Base-by-base conservation (phyloP, 2,329 filamentous ascomycete genomes). In the Cladosporium austrohemisphaericum region DNA sequence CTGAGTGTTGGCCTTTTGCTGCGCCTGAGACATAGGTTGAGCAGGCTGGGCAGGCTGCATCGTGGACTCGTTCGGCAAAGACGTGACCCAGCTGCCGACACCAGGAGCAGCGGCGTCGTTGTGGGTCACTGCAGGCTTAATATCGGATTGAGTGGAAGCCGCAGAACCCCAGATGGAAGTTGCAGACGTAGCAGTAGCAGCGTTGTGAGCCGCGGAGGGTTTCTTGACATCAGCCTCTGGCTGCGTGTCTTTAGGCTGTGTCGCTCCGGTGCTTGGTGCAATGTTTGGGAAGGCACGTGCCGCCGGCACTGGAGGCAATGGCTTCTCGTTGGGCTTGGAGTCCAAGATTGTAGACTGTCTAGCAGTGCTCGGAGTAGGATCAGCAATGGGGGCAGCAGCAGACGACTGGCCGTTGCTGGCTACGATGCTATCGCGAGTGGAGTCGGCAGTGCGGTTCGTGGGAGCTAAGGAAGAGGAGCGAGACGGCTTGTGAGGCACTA, bases 301-400 rank as follows among this genome's bases (percentile, higher is more conserved):
- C 9, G 38, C 38, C 6, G 47, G 47, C 4, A 43, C 18, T 8
- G 47, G 47, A 20, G 47, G 47, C 8, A 50, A 29, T 19, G 47
- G 47, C 47, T 50, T 44, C 26, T 29, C 10, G 26, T 41, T 37
- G 35, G n/a, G n/a, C n/a, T n/a, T n/a, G n/a, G n/a, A n/a, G n/a
- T n/a, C n/a, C n/a, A n/a, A n/a, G n/a, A n/a, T n/a, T n/a, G n/a
- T n/a, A n/a, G n/a, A n/a, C n/a, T 19, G n/a, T 8, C n/a, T 40
- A 13, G 16, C 36, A 3, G 19, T 19, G n/a, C 3, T 25, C 36
- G n/a, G 18, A 14, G 36, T 19, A 19, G n/a, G 16, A 19, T 10
- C 23, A 10, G 36, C 19, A 23, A 20, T 25, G 36, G 23, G 8
- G 19, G 16, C n/a, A n/a, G n/a, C 36, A 19, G 20, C 13, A 14